Conservation (phyloP, 805 yeast species). For the Lachancea kluyveri region DNA sequence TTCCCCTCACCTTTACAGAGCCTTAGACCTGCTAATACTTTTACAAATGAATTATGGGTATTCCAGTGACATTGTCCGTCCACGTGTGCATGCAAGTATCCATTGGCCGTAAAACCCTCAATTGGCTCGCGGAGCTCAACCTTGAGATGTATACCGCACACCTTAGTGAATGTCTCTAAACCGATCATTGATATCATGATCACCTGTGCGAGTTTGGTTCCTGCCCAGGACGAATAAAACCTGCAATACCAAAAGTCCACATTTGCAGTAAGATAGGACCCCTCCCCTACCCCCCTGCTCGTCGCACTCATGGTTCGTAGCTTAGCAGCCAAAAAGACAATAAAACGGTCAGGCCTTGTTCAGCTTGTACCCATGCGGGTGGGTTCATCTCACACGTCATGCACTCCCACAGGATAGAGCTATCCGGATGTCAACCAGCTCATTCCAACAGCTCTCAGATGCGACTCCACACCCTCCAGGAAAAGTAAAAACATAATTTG, state of each 20-base stretch:
- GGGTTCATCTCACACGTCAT: too few species aligned
- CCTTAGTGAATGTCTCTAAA: conserved; percentile 1
- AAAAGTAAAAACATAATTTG: too few species aligned
- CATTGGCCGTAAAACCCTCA: conserved; percentile 4
- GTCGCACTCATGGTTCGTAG: conserved; percentile 7
- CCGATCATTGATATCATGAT: conserved; percentile 8
- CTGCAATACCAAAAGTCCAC: conserved; percentile 8
- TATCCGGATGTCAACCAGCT: too few species aligned
- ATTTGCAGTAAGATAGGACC: conserved; percentile 6
- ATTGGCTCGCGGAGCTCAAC: background rate
- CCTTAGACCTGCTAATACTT: conserved; percentile 5
- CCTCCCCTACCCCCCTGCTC: conserved; percentile 11
- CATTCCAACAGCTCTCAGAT: too few species aligned
- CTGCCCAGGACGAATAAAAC: too few species aligned
- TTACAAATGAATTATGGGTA: conserved; percentile 4
- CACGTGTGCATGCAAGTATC: conserved; percentile 2
- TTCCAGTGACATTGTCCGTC: conserved; percentile 3
- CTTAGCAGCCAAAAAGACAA: conserved; percentile 4
- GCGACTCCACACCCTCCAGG: too few species aligned
- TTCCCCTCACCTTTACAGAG: conserved; percentile 4
- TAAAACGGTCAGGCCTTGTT: background rate
- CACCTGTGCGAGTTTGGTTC: too few species aligned
- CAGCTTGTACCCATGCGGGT: too few species aligned
- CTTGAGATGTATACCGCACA: conserved; percentile 8
- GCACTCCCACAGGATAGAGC: too few species aligned